Conservation (phyloP, 2,329 filamentous ascomycete species). For the Tolypocladium amazonense region DNA sequence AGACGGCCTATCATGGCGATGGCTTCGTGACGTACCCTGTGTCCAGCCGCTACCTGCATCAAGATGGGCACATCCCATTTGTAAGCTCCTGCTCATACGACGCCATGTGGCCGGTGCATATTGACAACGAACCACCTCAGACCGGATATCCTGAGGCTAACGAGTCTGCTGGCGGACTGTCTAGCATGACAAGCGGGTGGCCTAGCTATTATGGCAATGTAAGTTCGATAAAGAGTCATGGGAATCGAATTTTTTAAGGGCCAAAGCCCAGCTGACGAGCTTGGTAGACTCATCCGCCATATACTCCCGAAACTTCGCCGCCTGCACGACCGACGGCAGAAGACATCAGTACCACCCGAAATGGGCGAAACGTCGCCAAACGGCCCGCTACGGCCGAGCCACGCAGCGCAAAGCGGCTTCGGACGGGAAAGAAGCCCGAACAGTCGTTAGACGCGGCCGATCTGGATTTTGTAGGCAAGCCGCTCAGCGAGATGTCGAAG, state of each 20-base stretch:
- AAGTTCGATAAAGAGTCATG: not conserved
- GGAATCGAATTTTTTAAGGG: not conserved
- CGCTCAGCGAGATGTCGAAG: constrained; percentile 61
- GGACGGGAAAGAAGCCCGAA: constrained; percentile 1
- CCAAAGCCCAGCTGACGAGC: not conserved
- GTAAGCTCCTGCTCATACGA: not conserved
- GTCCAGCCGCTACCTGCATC: not conserved
- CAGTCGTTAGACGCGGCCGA: not conserved
- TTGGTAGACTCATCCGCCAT: constrained; percentile 9
- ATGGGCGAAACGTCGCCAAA: constrained; percentile 20
- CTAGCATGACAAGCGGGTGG: not conserved
- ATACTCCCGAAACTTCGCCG: constrained; percentile 41
- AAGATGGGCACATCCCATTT: not conserved
- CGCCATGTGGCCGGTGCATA: not conserved
- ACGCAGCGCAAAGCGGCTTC: not conserved
- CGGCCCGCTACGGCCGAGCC: not conserved
- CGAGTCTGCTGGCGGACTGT: not conserved
- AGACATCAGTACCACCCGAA: constrained; percentile 24
- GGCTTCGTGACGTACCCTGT: not conserved
- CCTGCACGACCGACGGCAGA: constrained; percentile 18
- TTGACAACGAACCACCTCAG: not conserved
- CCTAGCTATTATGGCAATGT: not conserved
- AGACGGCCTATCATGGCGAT: not conserved
- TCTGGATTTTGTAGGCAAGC: constrained; percentile 24
- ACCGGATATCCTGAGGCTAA: not conserved